Percentiles rank a stretch among this genome's conserved stretches.
Conservation (phyloP, 108 stramenopile species). For the Schizochytrium sp. region DNA sequence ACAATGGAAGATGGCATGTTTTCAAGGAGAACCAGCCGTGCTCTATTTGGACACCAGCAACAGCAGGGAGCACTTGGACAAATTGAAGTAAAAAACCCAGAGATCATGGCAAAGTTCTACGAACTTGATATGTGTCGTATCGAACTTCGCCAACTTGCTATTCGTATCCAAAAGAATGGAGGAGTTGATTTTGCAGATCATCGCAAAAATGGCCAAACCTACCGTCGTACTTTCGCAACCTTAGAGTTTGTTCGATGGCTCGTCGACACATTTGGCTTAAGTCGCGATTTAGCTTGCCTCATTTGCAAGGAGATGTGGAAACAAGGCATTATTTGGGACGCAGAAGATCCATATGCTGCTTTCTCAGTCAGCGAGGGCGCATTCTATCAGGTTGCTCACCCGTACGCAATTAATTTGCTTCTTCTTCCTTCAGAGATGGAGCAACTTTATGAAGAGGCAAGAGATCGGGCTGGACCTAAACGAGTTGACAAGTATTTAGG, state of each 20-base stretch:
- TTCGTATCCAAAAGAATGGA: conserved; percentile 50
- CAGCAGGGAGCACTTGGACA: background rate
- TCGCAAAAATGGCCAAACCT: background rate
- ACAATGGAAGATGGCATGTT: too few species aligned
- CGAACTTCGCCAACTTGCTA: conserved; percentile 46
- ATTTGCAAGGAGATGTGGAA: conserved; percentile 51
- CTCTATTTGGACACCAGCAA: background rate
- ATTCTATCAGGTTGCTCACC: conserved; percentile 29
- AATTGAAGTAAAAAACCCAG: conserved; percentile 9
- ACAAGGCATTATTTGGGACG: conserved; percentile 26
- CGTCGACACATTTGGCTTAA: background rate
- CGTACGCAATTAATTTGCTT: conserved; percentile 41
- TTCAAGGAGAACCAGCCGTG: conserved; percentile 8
- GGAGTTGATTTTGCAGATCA: conserved; percentile 40
- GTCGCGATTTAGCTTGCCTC: background rate
- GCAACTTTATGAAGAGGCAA: background rate
- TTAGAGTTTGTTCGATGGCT: conserved; percentile 33
- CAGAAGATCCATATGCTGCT: background rate
- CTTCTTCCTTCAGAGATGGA: conserved; percentile 54
- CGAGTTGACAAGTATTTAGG: background rate
- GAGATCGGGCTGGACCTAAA: background rate
- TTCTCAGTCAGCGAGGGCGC: background rate
- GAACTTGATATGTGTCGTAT: background rate
- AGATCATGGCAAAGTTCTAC: background rate
- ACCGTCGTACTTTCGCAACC: background rate